Evolutionary conservation across 1,284 basidiomycete species (phyloP).

Genomic region (Fomitiporia mediterranea): DNA sequence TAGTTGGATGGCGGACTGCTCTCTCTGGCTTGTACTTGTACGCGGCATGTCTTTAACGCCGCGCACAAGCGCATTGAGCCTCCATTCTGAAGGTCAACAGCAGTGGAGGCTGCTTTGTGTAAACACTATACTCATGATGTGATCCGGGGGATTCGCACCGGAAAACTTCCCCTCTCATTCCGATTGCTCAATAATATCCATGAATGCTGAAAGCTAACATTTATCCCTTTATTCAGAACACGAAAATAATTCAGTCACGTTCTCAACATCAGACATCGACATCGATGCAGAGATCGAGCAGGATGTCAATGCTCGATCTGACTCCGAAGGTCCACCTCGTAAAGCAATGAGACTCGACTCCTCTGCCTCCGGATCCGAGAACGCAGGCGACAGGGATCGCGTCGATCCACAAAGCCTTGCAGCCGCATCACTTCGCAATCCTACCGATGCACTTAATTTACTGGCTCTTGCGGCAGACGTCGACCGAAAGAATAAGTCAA

Average conservation of each 20-base stretch:
- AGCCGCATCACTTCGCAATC: constrained; percentile 19
- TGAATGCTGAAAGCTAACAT: neutral
- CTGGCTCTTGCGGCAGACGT: constrained; percentile 20
- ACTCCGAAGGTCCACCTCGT: constrained; percentile 16
- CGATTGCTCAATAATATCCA: neutral
- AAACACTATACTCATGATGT: neutral
- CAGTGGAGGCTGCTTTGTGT: no score
- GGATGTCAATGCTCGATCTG: constrained; percentile 2
- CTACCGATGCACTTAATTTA: constrained; percentile 20
- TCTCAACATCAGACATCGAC: constrained; percentile 17
- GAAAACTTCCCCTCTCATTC: neutral
- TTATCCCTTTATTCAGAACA: constrained; percentile 7
- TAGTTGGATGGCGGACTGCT: no score
- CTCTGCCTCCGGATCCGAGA: constrained; percentile 10
- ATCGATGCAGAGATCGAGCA: constrained; percentile 14
- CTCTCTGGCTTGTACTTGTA: no score
- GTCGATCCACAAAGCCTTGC: constrained; percentile 20
- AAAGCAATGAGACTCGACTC: constrained; percentile 16
- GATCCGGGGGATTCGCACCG: neutral
- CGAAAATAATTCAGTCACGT: constrained; percentile 6
- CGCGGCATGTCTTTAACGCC: no score
- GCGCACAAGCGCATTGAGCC: no score
- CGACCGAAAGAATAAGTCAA: constrained; percentile 14
- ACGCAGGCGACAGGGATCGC: constrained; percentile 6
- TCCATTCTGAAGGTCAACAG: no score